Conservation (phyloP, 345 rosid genomes). For the Salix suchowensis region DNA sequence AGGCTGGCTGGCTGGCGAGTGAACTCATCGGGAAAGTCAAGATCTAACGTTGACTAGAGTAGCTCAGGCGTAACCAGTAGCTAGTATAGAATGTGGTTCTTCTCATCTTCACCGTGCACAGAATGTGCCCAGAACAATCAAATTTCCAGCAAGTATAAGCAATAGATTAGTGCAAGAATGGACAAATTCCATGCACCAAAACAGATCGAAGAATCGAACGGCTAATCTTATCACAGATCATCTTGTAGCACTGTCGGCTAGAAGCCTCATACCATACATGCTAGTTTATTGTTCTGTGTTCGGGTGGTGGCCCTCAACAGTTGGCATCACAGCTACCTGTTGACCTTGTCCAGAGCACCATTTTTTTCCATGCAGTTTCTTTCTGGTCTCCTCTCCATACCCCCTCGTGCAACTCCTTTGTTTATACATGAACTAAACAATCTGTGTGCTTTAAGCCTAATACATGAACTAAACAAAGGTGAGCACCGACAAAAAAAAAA, state of each 20-base stretch:
- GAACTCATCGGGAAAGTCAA: too few relatives aligned
- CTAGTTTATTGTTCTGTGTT: not conserved
- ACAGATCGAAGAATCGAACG: not conserved
- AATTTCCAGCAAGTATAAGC: not conserved
- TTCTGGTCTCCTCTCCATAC: not conserved
- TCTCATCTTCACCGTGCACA: not conserved
- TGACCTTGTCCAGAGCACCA: not conserved
- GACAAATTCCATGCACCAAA: not conserved
- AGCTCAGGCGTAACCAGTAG: not conserved
- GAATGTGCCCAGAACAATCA: not conserved
- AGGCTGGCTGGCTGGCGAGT: too few relatives aligned
- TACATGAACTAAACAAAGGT: too few relatives aligned
- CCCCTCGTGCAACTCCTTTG: not conserved
- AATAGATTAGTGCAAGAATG: not conserved
- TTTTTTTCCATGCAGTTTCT: not conserved
- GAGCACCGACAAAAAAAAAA: too few relatives aligned
- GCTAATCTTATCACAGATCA: not conserved
- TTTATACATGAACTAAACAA: not conserved
- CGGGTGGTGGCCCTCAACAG: constrained; percentile 9
- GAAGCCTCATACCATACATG: not conserved
- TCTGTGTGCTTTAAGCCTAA: not conserved
- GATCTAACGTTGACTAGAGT: not conserved
- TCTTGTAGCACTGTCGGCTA: constrained; percentile 4
- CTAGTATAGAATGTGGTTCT: too few relatives aligned
- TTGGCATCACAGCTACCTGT: not conserved